phyloP scores from a whole-genome alignment of 768 basidiomycete species.

The Tephrocybe sp. region DNA sequence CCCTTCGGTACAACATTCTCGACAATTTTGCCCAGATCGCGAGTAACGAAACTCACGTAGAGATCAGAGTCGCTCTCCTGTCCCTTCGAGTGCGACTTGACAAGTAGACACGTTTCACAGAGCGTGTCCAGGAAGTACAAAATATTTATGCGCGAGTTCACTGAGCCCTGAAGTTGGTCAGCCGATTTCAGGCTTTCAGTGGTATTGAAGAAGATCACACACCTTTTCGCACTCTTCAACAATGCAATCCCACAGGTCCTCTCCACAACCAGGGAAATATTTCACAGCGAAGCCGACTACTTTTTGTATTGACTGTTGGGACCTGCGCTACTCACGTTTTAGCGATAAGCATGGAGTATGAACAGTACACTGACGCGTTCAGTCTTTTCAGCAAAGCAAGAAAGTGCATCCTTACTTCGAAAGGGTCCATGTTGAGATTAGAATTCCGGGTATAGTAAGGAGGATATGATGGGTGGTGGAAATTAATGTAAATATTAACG shows the following conservation, averaged over 20 bases:
- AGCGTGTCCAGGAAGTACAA: slow-evolving; percentile 89
- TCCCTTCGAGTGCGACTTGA: slow-evolving; percentile 54
- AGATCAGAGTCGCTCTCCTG: slow-evolving; percentile 46
- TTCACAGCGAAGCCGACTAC: slow-evolving; percentile 85
- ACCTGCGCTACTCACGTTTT: slow-evolving; percentile 43
- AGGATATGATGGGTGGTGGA: not conserved
- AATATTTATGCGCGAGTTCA: slow-evolving; percentile 93
- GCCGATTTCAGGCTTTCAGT: too few species aligned
- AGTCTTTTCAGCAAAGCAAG: slow-evolving; percentile 58
- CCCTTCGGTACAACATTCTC: slow-evolving; percentile 86
- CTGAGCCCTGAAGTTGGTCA: slow-evolving; percentile 61
- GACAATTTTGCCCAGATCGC: slow-evolving; percentile 79
- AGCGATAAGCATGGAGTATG: slow-evolving; percentile 12
- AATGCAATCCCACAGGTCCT: slow-evolving; percentile 93
- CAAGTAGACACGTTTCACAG: slow-evolving; percentile 74
- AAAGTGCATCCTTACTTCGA: slow-evolving; percentile 77
- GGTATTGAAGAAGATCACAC: not conserved
- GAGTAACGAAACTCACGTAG: slow-evolving; percentile 75
- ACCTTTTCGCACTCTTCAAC: slow-evolving; percentile 91
- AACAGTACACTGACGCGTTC: slow-evolving; percentile 53
- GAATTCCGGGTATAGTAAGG: not conserved
- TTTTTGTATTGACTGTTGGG: slow-evolving; percentile 87
- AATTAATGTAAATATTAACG: not conserved
- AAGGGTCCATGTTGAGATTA: slow-evolving; percentile 51
- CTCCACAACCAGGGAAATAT: slow-evolving; percentile 80